Base-by-base conservation (phyloP, 306 rosid genomes). In the Gastrolobium bilobum region DNA sequence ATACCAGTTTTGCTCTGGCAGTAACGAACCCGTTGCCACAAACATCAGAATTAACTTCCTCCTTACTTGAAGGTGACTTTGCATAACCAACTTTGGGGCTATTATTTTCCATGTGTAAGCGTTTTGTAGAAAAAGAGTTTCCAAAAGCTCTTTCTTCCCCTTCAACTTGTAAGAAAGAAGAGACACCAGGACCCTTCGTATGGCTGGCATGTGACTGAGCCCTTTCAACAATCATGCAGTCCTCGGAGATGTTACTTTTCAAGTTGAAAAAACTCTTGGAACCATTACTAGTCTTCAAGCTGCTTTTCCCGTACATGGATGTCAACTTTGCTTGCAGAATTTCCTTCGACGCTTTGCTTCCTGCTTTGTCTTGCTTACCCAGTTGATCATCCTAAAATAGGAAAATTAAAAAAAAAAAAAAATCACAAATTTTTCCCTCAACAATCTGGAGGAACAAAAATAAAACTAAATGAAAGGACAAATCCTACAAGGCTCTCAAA, bases 21-120 rank as follows among this genome's bases (percentile, higher is more conserved):
- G 87, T 80, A 76, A 84, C 96, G 84, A 94, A 94, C 35, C 88
- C 93, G 10, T 82, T 86, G 73, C 88, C 86, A 76, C 83, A 68
- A 33, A 43, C 82, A 82, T 82, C 91, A 20, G 76, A 79, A 34
- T 72, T 85, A 38, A 62, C 89, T 68, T 90, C 96, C 78, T 90
- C 96, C 13, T 84, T 83, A 80, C 72, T 80, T 43, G 79, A 76
- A 54, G 93, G 96, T 34, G 98, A 91, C 83, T 81, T 91, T 13
- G 72, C 40, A 53, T 33, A 83, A 48, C 90, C 88, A 62, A 78
- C 82, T 83, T 71, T 83, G 44, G 94, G 91, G 64, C 89, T 87
- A 58, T 62, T 54, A 54, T 71, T 79, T 84, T 93, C 99, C 79
- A 75, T 39, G 78, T 87, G 91, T 72, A 68, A 86, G 46, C 96